Percentiles rank a stretch among this genome's conserved stretches.
Evolutionary conservation across 805 yeast species (phyloP).

Genomic region (Teunomyces stri): DNA sequence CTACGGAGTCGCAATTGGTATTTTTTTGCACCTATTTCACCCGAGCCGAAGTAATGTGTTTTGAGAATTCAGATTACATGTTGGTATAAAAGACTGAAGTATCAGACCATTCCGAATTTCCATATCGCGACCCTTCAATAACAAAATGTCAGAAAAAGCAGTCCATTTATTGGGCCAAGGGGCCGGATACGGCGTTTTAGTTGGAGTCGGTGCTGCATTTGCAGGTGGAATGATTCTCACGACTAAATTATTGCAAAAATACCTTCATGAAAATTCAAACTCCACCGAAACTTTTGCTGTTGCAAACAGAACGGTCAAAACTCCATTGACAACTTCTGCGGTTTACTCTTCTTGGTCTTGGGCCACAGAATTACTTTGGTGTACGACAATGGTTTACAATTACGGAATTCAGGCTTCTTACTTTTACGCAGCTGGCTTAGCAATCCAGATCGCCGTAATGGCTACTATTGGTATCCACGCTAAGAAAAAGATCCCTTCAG

Average conservation of each 20-base stretch:
- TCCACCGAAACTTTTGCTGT: constrained; percentile 28
- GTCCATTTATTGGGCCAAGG: constrained; percentile 21
- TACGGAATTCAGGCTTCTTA: constrained; percentile 25
- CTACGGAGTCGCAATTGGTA: neutral
- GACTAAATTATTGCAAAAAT: constrained; percentile 21
- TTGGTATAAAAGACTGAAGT: neutral
- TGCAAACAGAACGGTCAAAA: constrained; percentile 14
- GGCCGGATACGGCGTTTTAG: constrained; percentile 29
- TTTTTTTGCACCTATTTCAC: neutral
- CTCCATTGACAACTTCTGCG: constrained; percentile 9
- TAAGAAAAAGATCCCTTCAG: constrained; percentile 25
- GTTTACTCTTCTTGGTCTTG: constrained; percentile 28
- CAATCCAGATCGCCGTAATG: constrained; percentile 25
- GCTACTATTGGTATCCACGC: constrained; percentile 25
- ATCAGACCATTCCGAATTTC: neutral
- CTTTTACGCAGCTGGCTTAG: constrained; percentile 26
- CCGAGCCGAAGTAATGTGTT: neutral
- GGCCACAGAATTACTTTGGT: constrained; percentile 28
- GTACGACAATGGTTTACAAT: constrained; percentile 22
- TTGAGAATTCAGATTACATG: neutral
- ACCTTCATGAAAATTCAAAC: constrained; percentile 23
- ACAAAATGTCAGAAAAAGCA: constrained; percentile 6
- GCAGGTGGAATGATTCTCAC: constrained; percentile 28
- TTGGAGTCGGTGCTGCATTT: constrained; percentile 30
- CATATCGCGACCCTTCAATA: neutral